phyloP scores from a whole-genome alignment of 805 yeast genomes.

The Pichia scutulata region DNA sequence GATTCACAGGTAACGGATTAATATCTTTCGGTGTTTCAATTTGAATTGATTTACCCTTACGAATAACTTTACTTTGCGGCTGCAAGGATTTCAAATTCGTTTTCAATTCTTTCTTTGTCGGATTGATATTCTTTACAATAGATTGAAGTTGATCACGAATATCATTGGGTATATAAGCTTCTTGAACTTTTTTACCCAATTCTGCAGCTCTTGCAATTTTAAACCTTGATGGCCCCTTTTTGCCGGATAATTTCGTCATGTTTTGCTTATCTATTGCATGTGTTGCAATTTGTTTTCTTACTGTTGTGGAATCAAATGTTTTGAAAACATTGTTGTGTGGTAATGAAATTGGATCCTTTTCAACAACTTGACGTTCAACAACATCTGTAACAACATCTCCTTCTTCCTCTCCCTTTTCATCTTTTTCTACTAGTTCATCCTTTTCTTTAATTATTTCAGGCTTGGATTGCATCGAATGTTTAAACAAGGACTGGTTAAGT shows the following conservation, averaged over 20 bases:
- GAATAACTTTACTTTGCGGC: background rate
- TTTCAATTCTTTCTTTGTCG: background rate
- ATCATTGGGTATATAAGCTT: constrained; percentile 8
- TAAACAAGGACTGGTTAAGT: background rate
- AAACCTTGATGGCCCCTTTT: constrained; percentile 9
- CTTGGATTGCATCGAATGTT: constrained; percentile 1
- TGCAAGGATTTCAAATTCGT: constrained; percentile 11
- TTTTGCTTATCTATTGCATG: background rate
- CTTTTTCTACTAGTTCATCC: background rate
- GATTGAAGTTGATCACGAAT: constrained; percentile 4
- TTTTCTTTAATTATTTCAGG: constrained; percentile 5
- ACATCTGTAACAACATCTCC: constrained; percentile 15
- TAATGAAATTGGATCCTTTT: background rate
- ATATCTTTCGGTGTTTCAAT: constrained; percentile 15
- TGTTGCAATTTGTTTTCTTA: constrained; percentile 2
- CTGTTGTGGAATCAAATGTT: constrained; percentile 1
- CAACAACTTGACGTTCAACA: constrained; percentile 8
- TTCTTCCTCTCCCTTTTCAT: constrained; percentile 2
- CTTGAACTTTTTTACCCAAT: constrained; percentile 13
- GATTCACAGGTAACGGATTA: constrained; percentile 15
- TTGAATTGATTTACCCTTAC: background rate
- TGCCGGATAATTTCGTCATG: constrained; percentile 8
- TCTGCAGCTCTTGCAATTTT: constrained; percentile 12
- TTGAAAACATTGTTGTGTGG: constrained; percentile 1
- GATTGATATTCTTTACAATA: background rate